Percentiles rank a stretch among this genome's conserved stretches.
Conservation (phyloP, 805 yeast genomes). For the Starmerella floris region DNA sequence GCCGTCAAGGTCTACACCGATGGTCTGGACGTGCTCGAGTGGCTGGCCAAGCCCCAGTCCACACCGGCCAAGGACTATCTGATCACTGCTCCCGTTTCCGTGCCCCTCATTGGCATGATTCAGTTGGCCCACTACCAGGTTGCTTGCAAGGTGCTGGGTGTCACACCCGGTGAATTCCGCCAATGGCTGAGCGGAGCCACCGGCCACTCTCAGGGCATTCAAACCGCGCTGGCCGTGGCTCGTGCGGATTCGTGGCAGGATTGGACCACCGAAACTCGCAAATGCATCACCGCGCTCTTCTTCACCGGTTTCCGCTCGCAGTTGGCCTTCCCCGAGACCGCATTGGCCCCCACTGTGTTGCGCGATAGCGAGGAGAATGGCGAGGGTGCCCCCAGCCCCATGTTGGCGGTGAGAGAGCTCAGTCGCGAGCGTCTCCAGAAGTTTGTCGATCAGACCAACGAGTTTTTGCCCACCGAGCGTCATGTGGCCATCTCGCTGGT, state of each 20-base stretch:
- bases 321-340: constrained; percentile 81
- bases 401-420: constrained; percentile 88
- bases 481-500: constrained; percentile 81
- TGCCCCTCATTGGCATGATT: constrained; percentile 94
- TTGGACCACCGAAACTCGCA: constrained; percentile 55
- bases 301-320: constrained; percentile 89
- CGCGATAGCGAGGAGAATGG: constrained; percentile 86
- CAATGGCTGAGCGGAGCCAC: constrained; percentile 37
- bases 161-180: constrained; percentile 80
- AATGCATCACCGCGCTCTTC: constrained; percentile 75
- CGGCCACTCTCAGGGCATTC: constrained; percentile 43
- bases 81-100: constrained; percentile 81
- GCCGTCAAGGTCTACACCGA: constrained; percentile 83
- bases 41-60: constrained; percentile 75
- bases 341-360: constrained; percentile 82
- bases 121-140: constrained; percentile 89
- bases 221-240: constrained; percentile 85
- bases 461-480: constrained; percentile 82
- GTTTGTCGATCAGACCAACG: constrained; percentile 74
- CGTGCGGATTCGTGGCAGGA: constrained; percentile 72
- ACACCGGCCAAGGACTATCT: constrained; percentile 85
- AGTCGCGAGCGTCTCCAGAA: constrained; percentile 64
- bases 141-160: constrained; percentile 70
- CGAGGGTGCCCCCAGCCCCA: constrained; percentile 95
- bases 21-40: constrained; percentile 74